A percentile compares a stretch with the other conserved stretches of the same genome.
phyloP scores from a whole-genome alignment of 371 early-diverging fungal species.

The Rhizopus arrhizus region DNA sequence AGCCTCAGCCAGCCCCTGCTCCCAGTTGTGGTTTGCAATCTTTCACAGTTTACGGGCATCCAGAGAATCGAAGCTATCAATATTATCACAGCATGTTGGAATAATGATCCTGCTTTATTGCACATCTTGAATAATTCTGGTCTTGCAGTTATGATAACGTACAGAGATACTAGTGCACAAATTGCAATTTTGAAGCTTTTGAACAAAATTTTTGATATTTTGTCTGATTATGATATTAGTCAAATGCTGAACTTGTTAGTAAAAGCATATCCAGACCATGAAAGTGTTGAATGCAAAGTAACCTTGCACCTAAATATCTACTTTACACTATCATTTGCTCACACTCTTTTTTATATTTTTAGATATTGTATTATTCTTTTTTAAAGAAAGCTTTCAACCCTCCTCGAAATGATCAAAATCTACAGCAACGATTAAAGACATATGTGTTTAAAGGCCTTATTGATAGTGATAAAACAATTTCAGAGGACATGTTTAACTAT shows the following conservation, averaged over 20 bases:
- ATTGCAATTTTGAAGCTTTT: conserved; percentile 54
- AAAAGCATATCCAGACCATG: conserved; percentile 41
- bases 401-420: background rate
- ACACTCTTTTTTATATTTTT: background rate
- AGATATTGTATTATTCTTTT: conserved; percentile 40
- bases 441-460: conserved; percentile 49
- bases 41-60: conserved; percentile 39
- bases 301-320: background rate
- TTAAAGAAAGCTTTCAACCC: conserved; percentile 19
- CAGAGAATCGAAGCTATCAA: conserved; percentile 53
- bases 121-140: conserved; percentile 48
- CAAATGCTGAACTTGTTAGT: conserved; percentile 43
- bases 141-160: conserved; percentile 28
- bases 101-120: conserved; percentile 53
- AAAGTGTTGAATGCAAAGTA: conserved; percentile 55
- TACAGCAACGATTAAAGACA: conserved; percentile 2
- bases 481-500: conserved; percentile 51
- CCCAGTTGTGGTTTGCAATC: conserved; percentile 35
- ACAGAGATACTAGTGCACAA: conserved; percentile 35
- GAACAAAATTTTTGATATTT: conserved; percentile 41
- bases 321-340: too few species aligned
- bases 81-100: conserved; percentile 55
- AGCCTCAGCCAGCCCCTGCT: conserved; percentile 41
- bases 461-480: conserved; percentile 55
- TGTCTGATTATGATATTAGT: conserved; percentile 43